Evolutionary conservation across 257 asterid genomes (phyloP).

Genomic region (Leptodermis oblonga): DNA sequence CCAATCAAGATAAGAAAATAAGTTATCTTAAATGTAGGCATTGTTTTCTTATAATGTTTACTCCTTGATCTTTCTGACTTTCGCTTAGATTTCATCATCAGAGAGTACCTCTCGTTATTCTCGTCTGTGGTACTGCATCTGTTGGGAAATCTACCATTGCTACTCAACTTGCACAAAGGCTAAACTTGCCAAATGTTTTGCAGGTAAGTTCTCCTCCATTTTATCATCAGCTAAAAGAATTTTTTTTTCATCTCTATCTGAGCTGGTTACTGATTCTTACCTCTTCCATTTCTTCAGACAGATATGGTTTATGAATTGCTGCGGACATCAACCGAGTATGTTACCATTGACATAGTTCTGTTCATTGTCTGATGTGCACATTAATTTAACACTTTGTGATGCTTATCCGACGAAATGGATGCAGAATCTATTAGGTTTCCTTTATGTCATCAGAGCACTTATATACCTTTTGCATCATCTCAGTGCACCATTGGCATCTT

Average conservation of each 20-base stretch:
- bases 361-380: slow-evolving; percentile 2
- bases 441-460: slow-evolving; percentile 6
- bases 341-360: slow-evolving; percentile 16
- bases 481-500: slow-evolving; percentile 93
- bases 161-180: slow-evolving; percentile 97
- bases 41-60: slow-evolving; percentile 21
- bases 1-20: neutral
- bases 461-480: slow-evolving; percentile 22
- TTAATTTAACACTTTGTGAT: neutral
- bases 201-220: slow-evolving; percentile 46
- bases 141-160: slow-evolving; percentile 98
- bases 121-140: slow-evolving; percentile 98
- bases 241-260: slow-evolving; percentile 16
- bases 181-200: slow-evolving; percentile 93
- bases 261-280: slow-evolving; percentile 25
- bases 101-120: slow-evolving; percentile 97
- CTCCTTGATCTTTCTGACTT: slow-evolving; percentile 14
- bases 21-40: slow-evolving; percentile 3
- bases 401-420: neutral
- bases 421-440: neutral
- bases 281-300: slow-evolving; percentile 52
- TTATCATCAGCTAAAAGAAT: neutral
- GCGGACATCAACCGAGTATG: slow-evolving; percentile 98
- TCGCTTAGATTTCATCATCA: slow-evolving; percentile 84
- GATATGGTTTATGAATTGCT: slow-evolving; percentile 97